Evolutionary conservation across 306 rosid genomes (phyloP).

Genomic region (Vachellia collinsii): DNA sequence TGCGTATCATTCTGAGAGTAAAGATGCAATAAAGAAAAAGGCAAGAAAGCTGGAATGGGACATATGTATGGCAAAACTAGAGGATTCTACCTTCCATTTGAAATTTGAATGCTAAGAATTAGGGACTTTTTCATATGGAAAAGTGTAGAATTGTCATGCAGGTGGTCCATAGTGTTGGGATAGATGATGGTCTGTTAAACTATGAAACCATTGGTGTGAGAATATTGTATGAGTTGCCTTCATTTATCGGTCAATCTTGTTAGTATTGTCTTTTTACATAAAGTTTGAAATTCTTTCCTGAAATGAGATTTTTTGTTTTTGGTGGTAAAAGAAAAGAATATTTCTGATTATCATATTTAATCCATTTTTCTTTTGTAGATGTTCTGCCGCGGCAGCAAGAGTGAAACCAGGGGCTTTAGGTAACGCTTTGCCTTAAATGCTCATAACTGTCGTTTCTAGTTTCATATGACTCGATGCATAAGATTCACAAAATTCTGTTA

Average conservation of each 20-base stretch:
- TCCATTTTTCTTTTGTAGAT: slow-evolving; percentile 52
- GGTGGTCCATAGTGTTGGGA: background rate
- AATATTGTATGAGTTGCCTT: background rate
- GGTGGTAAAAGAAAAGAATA: background rate
- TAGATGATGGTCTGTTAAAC: background rate
- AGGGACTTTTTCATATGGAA: background rate
- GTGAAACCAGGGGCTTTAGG: slow-evolving; percentile 93
- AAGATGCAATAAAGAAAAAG: background rate
- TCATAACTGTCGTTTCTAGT: slow-evolving; percentile 6
- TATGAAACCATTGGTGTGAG: background rate
- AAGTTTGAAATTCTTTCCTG: slow-evolving; percentile 23
- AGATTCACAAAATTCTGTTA: slow-evolving; percentile 19
- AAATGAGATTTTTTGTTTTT: background rate
- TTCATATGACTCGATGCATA: slow-evolving; percentile 18
- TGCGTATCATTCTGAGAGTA: background rate
- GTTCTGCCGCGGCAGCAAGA: slow-evolving; percentile 95
- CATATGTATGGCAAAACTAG: background rate
- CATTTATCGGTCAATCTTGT: background rate
- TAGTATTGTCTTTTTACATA: slow-evolving; percentile 8
- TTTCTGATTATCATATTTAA: slow-evolving; percentile 37
- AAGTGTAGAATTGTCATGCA: background rate
- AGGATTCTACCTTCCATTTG: background rate
- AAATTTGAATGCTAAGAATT: slow-evolving; percentile 1
- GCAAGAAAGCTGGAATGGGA: background rate
- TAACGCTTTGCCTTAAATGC: slow-evolving; percentile 43